A percentile compares a stretch with the other conserved stretches of the same genome.
Evolutionary conservation across 305 asterid species (phyloP).

Genomic region (Galium porrigens): DNA sequence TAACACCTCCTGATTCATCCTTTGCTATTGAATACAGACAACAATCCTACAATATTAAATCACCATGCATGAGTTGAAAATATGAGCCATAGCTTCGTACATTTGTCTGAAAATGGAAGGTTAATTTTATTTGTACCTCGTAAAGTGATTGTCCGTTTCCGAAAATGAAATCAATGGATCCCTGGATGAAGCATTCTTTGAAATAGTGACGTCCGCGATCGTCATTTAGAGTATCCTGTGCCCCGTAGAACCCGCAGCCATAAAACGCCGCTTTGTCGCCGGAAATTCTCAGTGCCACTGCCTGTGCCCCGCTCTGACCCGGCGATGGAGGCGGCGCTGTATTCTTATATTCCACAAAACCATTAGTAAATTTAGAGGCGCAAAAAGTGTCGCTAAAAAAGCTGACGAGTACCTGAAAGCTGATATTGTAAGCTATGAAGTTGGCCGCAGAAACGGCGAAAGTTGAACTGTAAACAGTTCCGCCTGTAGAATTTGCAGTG

Average conservation of each 20-base stretch:
- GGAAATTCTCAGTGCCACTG: slow-evolving; percentile 42
- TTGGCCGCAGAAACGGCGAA: slow-evolving; percentile 36
- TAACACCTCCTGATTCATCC: slow-evolving; percentile 24
- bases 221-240: slow-evolving; percentile 65
- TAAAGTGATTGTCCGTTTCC: slow-evolving; percentile 63
- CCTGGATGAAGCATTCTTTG: slow-evolving; percentile 62
- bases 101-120: background rate
- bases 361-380: background rate
- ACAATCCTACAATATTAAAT: slow-evolving; percentile 36
- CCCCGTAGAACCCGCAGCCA: slow-evolving; percentile 71
- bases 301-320: slow-evolving; percentile 54
- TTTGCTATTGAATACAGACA: slow-evolving; percentile 46
- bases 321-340: slow-evolving; percentile 62
- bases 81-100: too few relatives aligned
- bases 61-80: too few relatives aligned
- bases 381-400: background rate
- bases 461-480: slow-evolving; percentile 43
- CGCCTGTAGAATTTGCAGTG: slow-evolving; percentile 66
- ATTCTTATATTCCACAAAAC: slow-evolving; percentile 30
- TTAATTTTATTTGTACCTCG: slow-evolving; percentile 36
- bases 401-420: slow-evolving; percentile 42
- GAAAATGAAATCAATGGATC: slow-evolving; percentile 79
- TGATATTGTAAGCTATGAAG: slow-evolving; percentile 61
- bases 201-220: slow-evolving; percentile 66
- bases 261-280: slow-evolving; percentile 71